Base-by-base conservation (phyloP, 106 monocot genomes). In the Dioscorea zingiberensis region DNA sequence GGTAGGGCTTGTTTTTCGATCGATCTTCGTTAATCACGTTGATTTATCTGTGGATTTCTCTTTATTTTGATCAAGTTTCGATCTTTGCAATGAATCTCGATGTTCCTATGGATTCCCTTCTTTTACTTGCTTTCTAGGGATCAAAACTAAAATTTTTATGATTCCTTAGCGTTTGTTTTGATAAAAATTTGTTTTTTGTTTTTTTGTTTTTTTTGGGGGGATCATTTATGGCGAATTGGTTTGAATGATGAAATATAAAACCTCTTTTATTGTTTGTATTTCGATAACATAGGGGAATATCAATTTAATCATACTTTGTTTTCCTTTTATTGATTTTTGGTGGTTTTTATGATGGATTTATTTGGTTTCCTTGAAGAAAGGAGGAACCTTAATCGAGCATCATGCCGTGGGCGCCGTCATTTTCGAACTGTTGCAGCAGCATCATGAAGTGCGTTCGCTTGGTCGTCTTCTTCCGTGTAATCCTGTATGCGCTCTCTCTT, bases 361-460 rank as follows among this genome's bases (percentile, higher is more conserved):
- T 16, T 18, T 18, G 3, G 15, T 51, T 64, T 27, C 51, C 32
- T 57, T 44, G 23, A 66, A 27, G 62, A 44, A 51, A 59, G 24
- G 17, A 3, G 21, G 15, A 64, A 48, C 16, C 49, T 19, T 65
- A 13, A 47, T 63, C 44, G 8, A 61, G n/a, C 74, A 83, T 56
- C 74, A 83, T 83, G 83, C 83, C 74, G 64, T 83, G 83, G 83
- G 70, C 70, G 14, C 71, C 83, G 3, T 60, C 60, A 32, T 64
- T 69, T 13, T 71, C 71, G 14, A 66, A 25, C 21, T 62, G 19
- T 54, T 53, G 56, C 27, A 54, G 63, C 47, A 65, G 68, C 69
- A 66, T 54, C 29, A 61, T 21, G 64, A 78, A 74, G 64, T 77
- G 70, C 45, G 66, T 71, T 67, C 44, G 65, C 70, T 69, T 78